Evolutionary conservation across 2,329 filamentous ascomycete species (phyloP).

Genomic region (Aspergillus unguis): DNA sequence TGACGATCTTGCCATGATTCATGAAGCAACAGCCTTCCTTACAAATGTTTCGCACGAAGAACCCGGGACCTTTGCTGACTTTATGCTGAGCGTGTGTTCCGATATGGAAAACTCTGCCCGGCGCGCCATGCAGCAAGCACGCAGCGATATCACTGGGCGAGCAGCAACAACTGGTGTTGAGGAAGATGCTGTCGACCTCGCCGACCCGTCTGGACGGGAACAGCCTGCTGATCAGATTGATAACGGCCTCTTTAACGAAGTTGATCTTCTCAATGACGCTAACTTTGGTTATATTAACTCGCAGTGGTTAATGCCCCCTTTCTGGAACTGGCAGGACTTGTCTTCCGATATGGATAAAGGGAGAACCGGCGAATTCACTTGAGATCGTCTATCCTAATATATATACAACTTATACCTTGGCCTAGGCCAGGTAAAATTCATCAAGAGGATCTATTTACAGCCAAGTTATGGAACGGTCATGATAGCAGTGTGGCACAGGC

Average conservation of each 20-base stretch:
- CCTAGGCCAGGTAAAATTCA: no score
- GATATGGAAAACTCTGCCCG: background rate
- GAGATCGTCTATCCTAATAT: no score
- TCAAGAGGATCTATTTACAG: background rate
- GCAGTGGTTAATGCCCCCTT: background rate
- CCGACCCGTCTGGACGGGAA: no score
- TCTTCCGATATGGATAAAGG: background rate
- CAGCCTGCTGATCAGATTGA: no score
- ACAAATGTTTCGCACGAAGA: background rate
- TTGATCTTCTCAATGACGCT: background rate
- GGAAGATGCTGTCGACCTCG: background rate
- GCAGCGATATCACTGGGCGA: background rate
- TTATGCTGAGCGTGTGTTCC: background rate
- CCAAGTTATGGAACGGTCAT: conserved; percentile 10
- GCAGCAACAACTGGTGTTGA: background rate
- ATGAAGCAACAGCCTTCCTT: background rate
- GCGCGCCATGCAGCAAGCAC: background rate
- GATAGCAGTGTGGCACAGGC: conserved; percentile 14
- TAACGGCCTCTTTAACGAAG: background rate
- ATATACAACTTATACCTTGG: no score
- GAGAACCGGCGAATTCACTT: background rate
- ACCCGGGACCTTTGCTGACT: background rate
- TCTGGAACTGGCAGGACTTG: background rate
- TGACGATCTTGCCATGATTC: background rate
- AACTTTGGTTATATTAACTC: background rate